Base-by-base conservation (phyloP, 306 rosid genomes). In the Quercus wislizeni region DNA sequence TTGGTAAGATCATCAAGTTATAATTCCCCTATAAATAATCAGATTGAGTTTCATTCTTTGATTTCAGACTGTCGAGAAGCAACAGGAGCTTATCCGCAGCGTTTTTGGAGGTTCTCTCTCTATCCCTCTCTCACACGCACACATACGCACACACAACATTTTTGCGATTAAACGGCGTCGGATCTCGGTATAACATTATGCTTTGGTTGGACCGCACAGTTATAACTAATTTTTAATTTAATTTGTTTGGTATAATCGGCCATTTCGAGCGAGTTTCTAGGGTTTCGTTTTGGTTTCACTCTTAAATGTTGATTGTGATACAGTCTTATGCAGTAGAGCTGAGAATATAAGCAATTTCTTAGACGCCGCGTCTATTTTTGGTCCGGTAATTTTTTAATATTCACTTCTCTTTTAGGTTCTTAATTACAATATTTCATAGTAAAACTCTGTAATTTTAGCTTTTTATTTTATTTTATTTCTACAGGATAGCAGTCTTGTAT, bases 271-370 rank as follows among this genome's bases (percentile, higher is more conserved):
- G 54, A 28, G 27, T 71, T n/a, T 13, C 28, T 31, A 13, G 25
- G 63, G 49, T 74, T 75, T 38, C 58, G 4, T 31, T 30, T 76
- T 9, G 61, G 6, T 76, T 61, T 43, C 57, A 6, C 65, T 46
- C 28, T 69, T 43, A 2, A 23, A 10, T 87, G 19, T 65, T 62
- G 9, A 15, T 76, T 73, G 35, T 68, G 74, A 67, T 77, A 61
- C 80, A 95, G 99, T 91, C 14, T 83, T 95, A 46, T 90, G 91
- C 88, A 85, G 98, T 78, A 92, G 98, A 87, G 97, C 97, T 59
- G 98, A 91, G 83, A 88, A 88, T 72, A 94, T 93, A 21, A 91
- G 99, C 92, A 91, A 89, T 90, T 93, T 96, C 71, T 86, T 93
- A 77, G 96, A 96, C 73, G 93, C 94, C 5, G 91, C 88, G 43